Percentiles rank a stretch among this genome's conserved stretches.
Evolutionary conservation across 371 early-diverging fungal species (phyloP).

Genomic region (Zopfochytrium polystomum): DNA sequence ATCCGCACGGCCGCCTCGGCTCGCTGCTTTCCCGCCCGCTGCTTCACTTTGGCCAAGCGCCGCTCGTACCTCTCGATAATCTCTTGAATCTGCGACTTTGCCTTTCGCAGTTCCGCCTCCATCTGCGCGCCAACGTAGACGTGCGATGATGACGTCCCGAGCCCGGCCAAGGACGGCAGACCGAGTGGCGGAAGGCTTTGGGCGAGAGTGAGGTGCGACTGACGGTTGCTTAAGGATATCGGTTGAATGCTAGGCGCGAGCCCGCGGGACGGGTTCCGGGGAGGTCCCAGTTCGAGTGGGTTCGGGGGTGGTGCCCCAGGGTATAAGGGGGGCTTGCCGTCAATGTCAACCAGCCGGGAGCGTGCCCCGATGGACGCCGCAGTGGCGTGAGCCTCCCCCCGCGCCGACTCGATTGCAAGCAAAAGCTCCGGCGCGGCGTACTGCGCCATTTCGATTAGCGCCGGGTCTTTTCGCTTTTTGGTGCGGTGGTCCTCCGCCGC

Average conservation of each 20-base stretch:
- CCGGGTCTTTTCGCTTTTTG: too few species aligned
- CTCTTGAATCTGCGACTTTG: not conserved
- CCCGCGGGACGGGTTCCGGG: not conserved
- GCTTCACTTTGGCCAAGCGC: not conserved
- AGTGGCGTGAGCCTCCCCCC: too few species aligned
- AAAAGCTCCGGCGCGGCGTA: not conserved
- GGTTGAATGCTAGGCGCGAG: not conserved
- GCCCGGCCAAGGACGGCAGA: not conserved
- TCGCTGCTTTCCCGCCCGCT: not conserved
- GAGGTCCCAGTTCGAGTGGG: not conserved
- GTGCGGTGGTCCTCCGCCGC: too few species aligned
- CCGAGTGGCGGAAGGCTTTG: not conserved
- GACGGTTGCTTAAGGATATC: not conserved
- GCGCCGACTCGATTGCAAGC: not conserved
- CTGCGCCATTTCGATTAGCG: not conserved
- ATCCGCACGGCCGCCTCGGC: not conserved
- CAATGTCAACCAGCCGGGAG: too few species aligned
- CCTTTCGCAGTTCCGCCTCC: not conserved
- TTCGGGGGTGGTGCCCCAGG: not conserved
- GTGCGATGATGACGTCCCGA: not conserved
- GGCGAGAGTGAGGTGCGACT: not conserved
- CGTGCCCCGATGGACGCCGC: too few species aligned
- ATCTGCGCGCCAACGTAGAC: not conserved
- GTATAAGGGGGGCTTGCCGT: too few species aligned
- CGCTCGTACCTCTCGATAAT: not conserved